These are phyloP conservation scores for Bipolaris oryzae DNA, from an alignment of 2,329 filamentous ascomycete species.

Conservation along the genomic window DNA sequence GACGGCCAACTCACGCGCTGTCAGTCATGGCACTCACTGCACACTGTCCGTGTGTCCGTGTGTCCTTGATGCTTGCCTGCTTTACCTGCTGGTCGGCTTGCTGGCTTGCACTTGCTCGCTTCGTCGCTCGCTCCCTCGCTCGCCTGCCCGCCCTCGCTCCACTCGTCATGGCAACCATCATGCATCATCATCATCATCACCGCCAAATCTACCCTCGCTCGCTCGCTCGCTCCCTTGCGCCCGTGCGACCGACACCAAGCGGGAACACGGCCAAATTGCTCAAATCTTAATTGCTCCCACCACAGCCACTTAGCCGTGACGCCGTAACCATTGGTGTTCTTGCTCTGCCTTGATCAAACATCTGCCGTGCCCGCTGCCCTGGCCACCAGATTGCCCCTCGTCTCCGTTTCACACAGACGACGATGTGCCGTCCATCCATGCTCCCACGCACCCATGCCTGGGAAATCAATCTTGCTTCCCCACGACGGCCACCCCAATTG, in stretches of 20 bases:
- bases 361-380: background rate
- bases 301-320: constrained; percentile 20
- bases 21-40: background rate
- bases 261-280: constrained; percentile 13
- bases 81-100: no score
- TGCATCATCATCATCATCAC: background rate
- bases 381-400: constrained; percentile 16
- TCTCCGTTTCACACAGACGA: constrained; percentile 12
- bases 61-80: no score
- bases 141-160: background rate
- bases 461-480: constrained; percentile 15
- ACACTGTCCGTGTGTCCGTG: no score
- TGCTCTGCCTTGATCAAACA: background rate
- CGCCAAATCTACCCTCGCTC: background rate
- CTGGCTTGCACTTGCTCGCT: no score
- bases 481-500: constrained; percentile 7
- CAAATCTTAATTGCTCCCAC: constrained; percentile 30
- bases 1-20: constrained; percentile 8
- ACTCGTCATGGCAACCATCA: background rate
- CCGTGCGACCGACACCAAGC: constrained; percentile 6
- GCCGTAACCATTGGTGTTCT: constrained; percentile 7
- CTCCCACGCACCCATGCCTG: background rate
- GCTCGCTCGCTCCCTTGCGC: no score
- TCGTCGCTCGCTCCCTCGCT: no score
- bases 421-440: constrained; percentile 1